These are phyloP conservation scores for Bombardia bombarda DNA, from an alignment of 495 filamentous ascomycete genomes.

Conservation along the genomic window DNA sequence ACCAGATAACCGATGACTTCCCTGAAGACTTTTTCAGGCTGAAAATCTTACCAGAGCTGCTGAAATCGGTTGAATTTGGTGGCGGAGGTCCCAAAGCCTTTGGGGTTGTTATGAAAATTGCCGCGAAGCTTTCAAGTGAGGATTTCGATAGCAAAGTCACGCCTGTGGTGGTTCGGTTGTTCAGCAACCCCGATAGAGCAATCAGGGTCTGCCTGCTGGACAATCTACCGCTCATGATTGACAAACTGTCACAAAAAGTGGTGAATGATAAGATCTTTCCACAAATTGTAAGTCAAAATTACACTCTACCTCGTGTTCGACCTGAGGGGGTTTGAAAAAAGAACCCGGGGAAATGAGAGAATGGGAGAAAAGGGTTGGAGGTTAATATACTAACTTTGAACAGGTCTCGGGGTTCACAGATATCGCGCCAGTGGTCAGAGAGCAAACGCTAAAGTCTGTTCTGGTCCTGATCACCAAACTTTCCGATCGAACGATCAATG, in stretches of 20 bases:
- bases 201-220: constrained; percentile 88
- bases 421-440: constrained; percentile 79
- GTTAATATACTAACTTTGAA: background rate
- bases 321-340: background rate
- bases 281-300: constrained; percentile 65
- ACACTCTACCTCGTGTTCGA: too few species aligned
- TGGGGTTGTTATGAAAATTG: constrained; percentile 78
- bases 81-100: constrained; percentile 93
- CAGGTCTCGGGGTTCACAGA: constrained; percentile 87
- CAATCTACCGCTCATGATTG: constrained; percentile 84
- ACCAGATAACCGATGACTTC: constrained; percentile 82
- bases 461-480: constrained; percentile 79
- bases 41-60: constrained; percentile 90
- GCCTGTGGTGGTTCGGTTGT: constrained; percentile 80
- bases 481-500: constrained; percentile 86
- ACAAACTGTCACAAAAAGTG: constrained; percentile 77
- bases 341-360: too few species aligned
- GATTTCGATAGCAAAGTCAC: constrained; percentile 82
- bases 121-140: constrained; percentile 74
- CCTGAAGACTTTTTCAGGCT: constrained; percentile 96
- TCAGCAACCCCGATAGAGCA: constrained; percentile 84
- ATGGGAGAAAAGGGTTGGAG: too few species aligned
- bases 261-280: constrained; percentile 97
- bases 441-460: constrained; percentile 92
- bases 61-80: constrained; percentile 95